These are phyloP conservation scores for Heterobasidion occidentale DNA, from an alignment of 1,284 basidiomycete species.

Conservation along the genomic window DNA sequence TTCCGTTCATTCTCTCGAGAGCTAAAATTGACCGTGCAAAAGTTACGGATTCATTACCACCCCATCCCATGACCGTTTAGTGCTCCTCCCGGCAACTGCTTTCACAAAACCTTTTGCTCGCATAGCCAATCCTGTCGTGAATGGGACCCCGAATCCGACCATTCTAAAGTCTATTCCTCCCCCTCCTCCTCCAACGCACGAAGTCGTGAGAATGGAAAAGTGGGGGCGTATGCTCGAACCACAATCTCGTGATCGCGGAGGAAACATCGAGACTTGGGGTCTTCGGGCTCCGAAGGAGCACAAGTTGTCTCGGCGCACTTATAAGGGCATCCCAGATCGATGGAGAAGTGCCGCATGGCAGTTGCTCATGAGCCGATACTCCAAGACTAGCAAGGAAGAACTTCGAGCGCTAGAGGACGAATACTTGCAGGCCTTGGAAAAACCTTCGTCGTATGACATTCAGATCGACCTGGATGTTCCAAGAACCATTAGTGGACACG, in stretches of 20 bases:
- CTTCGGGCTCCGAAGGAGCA: conserved; percentile 54
- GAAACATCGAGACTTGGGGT: conserved; percentile 72
- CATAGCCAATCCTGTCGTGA: conserved; percentile 25
- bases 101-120: conserved; percentile 53
- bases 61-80: conserved; percentile 71
- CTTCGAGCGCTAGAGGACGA: conserved; percentile 37
- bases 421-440: conserved; percentile 64
- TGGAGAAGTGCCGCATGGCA: conserved; percentile 95
- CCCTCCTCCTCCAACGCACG: conserved; percentile 46
- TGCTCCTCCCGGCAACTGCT: conserved; percentile 57
- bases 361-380: conserved; percentile 52
- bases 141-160: conserved; percentile 32
- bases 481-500: conserved; percentile 90
- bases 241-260: conserved; percentile 60
- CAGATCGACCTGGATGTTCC: conserved; percentile 99
- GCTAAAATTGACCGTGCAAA: conserved; percentile 11
- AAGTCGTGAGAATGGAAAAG: conserved; percentile 69
- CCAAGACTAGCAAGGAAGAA: conserved; percentile 36
- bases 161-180: conserved; percentile 31
- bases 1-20: background rate
- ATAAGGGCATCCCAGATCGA: conserved; percentile 95
- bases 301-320: conserved; percentile 70
- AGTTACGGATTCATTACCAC: conserved; percentile 84
- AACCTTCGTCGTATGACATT: conserved; percentile 84
- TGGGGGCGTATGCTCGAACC: conserved; percentile 85